These are phyloP conservation scores for Phlebopus sp. DNA, from an alignment of 1,284 basidiomycete genomes.

Conservation along the genomic window DNA sequence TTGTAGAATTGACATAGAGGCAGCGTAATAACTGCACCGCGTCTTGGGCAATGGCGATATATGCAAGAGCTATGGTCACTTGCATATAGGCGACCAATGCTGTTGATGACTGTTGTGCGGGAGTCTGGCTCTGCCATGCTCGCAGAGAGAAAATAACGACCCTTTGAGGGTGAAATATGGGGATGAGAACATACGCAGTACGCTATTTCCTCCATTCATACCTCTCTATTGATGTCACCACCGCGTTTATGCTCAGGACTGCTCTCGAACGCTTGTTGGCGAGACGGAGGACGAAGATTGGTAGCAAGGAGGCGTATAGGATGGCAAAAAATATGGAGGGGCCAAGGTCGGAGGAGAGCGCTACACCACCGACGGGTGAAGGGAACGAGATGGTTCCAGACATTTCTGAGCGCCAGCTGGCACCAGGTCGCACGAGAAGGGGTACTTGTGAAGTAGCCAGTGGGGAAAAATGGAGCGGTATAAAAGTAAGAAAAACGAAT, in stretches of 20 bases:
- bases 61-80: slow-evolving; percentile 28
- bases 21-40: slow-evolving; percentile 25
- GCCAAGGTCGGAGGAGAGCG: slow-evolving; percentile 16
- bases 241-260: slow-evolving; percentile 9
- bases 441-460: slow-evolving; percentile 1
- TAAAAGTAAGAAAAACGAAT: not conserved
- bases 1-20: slow-evolving; percentile 31
- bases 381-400: slow-evolving; percentile 13
- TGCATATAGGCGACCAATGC: slow-evolving; percentile 34
- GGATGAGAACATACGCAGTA: not conserved
- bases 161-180: not conserved
- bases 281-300: slow-evolving; percentile 7
- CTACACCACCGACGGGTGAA: slow-evolving; percentile 22
- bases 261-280: slow-evolving; percentile 10
- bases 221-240: slow-evolving; percentile 11
- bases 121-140: slow-evolving; percentile 25
- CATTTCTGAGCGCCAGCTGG: slow-evolving; percentile 1
- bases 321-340: slow-evolving; percentile 17
- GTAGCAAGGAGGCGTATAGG: slow-evolving; percentile 9
- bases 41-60: slow-evolving; percentile 28
- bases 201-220: not conserved
- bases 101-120: slow-evolving; percentile 15
- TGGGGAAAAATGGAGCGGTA: not conserved
- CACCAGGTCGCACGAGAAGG: not conserved
- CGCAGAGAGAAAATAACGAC: slow-evolving; percentile 29